A percentile compares a stretch with the other conserved stretches of the same genome.
Conservation (phyloP, 495 filamentous ascomycete genomes). For the Rostrohypoxylon terebratum region DNA sequence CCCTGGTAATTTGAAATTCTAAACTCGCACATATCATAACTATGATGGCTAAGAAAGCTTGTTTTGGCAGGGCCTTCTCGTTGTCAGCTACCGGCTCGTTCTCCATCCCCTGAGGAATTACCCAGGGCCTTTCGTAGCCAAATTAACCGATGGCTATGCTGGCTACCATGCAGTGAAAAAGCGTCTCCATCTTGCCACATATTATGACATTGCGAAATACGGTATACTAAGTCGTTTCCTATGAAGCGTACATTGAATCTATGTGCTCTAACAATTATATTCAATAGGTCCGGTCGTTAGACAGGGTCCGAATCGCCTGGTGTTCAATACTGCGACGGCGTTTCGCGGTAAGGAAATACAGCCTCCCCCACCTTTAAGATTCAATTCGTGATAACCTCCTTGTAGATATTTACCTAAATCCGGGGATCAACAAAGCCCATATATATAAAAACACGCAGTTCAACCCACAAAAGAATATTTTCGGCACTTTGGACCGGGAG, state of each 20-base stretch:
- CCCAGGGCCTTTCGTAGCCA: background rate
- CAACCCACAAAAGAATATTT: background rate
- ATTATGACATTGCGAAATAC: constrained; percentile 1
- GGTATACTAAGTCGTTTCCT: background rate
- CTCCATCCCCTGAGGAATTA: background rate
- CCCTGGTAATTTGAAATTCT: background rate
- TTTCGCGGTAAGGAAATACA: background rate
- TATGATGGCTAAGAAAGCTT: background rate
- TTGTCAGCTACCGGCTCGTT: background rate
- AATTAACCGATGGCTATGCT: background rate
- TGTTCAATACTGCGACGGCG: constrained; percentile 3
- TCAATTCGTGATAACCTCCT: background rate
- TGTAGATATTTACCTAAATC: constrained; percentile 7
- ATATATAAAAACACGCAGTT: background rate
- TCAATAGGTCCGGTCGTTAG: background rate
- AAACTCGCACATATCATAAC: background rate
- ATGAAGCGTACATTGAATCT: background rate
- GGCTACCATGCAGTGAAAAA: constrained; percentile 1
- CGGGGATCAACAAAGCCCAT: background rate
- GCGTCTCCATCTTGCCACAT: constrained; percentile 6
- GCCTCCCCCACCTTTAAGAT: background rate
- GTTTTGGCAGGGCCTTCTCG: background rate
- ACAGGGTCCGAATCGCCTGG: background rate
- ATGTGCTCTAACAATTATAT: background rate
- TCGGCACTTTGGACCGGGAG: constrained; percentile 1